Evolutionary conservation across 768 basidiomycete genomes (phyloP).

Genomic region (Trametes coccinea): DNA sequence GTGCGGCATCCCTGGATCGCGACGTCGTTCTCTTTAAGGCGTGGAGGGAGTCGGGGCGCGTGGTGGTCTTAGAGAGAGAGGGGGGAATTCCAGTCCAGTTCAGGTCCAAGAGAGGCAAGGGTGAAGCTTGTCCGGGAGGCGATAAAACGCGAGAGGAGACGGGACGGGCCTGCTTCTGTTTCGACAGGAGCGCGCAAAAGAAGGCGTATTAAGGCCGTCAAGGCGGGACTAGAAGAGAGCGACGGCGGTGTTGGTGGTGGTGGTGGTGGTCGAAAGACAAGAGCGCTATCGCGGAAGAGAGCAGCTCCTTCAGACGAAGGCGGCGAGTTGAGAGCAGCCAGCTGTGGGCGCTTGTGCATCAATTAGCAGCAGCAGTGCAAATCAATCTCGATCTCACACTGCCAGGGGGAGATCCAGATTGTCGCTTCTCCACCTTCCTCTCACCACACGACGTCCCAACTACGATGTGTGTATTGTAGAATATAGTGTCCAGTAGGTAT

Average conservation of each 20-base stretch:
- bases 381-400: background rate
- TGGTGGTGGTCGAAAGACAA: background rate
- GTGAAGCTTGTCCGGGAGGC: slow-evolving; percentile 7
- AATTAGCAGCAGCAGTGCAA: background rate
- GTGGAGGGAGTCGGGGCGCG: background rate
- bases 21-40: background rate
- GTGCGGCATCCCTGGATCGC: slow-evolving; percentile 39
- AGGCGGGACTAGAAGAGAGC: background rate
- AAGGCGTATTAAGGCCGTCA: slow-evolving; percentile 6
- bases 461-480: too few species aligned
- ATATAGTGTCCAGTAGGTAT: too few species aligned
- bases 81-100: background rate
- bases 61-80: background rate
- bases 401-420: background rate
- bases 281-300: background rate
- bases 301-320: background rate
- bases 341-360: slow-evolving; percentile 1
- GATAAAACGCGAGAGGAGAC: slow-evolving; percentile 9
- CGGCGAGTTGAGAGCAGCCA: background rate
- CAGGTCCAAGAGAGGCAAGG: slow-evolving; percentile 10
- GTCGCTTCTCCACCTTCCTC: too few species aligned
- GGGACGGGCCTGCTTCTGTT: background rate
- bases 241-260: background rate
- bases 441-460: too few species aligned
- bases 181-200: background rate